Evolutionary conservation across 2,329 filamentous ascomycete species (phyloP).

Genomic region (Ophiosphaerella herpotricha): DNA sequence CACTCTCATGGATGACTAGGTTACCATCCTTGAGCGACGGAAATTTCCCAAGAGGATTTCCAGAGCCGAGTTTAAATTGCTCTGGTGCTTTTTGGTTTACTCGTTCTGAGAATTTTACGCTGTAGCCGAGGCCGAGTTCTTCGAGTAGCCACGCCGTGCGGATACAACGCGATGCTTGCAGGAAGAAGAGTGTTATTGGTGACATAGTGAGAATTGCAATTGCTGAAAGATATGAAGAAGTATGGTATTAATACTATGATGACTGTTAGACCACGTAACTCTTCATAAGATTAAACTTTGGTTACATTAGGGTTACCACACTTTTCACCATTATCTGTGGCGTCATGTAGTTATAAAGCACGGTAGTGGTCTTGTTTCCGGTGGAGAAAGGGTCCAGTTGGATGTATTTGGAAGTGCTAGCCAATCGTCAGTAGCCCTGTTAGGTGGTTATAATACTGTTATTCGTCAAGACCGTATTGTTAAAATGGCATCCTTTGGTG

Average conservation of each 20-base stretch:
- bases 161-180: slow-evolving; percentile 53
- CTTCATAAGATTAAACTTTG: not conserved
- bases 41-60: slow-evolving; percentile 52
- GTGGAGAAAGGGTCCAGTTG: slow-evolving; percentile 6
- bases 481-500: no score
- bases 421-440: no score
- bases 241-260: not conserved
- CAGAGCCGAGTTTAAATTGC: slow-evolving; percentile 49
- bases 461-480: not conserved
- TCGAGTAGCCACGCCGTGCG: slow-evolving; percentile 54
- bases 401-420: not conserved
- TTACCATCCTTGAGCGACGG: slow-evolving; percentile 51
- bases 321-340: not conserved
- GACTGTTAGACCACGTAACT: not conserved
- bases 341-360: slow-evolving; percentile 8
- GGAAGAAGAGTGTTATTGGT: slow-evolving; percentile 53
- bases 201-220: slow-evolving; percentile 8
- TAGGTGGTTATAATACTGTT: no score
- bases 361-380: slow-evolving; percentile 12
- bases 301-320: not conserved
- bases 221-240: not conserved
- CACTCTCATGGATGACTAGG: slow-evolving; percentile 50
- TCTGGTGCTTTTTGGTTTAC: slow-evolving; percentile 47
- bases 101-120: slow-evolving; percentile 47
- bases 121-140: slow-evolving; percentile 51